Percentiles rank a stretch among this genome's conserved stretches.
phyloP scores from a whole-genome alignment of 768 basidiomycete genomes.

The Strobilomyces confusus region DNA sequence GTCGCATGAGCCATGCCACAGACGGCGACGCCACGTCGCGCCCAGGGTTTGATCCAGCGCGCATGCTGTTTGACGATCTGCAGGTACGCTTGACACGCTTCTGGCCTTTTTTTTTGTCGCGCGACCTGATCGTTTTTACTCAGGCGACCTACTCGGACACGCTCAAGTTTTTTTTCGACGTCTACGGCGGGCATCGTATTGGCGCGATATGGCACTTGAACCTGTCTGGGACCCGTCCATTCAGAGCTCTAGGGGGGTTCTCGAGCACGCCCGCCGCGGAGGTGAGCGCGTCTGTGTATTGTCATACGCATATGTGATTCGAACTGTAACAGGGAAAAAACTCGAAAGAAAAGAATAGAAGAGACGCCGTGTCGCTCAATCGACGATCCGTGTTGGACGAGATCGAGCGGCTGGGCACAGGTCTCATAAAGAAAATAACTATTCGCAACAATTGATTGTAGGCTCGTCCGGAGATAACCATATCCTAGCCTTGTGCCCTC shows the following conservation, averaged over 20 bases:
- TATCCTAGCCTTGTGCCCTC: not conserved
- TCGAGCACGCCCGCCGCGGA: constrained; percentile 54
- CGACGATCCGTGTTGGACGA: constrained; percentile 64
- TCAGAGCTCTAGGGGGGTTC: constrained; percentile 81
- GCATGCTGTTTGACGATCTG: constrained; percentile 62
- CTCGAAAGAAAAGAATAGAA: constrained; percentile 47
- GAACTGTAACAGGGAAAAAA: constrained; percentile 23
- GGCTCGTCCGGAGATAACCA: not conserved
- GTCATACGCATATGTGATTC: not conserved
- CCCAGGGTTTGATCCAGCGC: constrained; percentile 81
- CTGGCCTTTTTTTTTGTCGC: not conserved
- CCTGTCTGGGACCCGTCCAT: constrained; percentile 51
- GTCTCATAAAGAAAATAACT: constrained; percentile 52
- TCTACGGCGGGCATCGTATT: constrained; percentile 71
- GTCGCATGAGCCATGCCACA: constrained; percentile 39
- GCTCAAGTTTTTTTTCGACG: constrained; percentile 81
- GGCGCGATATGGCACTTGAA: constrained; percentile 87
- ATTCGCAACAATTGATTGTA: constrained; percentile 9
- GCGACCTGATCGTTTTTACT: constrained; percentile 4
- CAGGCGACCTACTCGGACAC: constrained; percentile 73
- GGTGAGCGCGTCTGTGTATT: constrained; percentile 21
- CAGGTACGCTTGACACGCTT: constrained; percentile 46
- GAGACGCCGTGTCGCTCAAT: constrained; percentile 60
- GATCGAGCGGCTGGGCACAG: constrained; percentile 70
- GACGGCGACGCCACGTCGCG: constrained; percentile 34